Percentiles rank a stretch among this genome's conserved stretches.
phyloP scores from a whole-genome alignment of 2,329 filamentous ascomycete genomes.

The Didymella pinodella region DNA sequence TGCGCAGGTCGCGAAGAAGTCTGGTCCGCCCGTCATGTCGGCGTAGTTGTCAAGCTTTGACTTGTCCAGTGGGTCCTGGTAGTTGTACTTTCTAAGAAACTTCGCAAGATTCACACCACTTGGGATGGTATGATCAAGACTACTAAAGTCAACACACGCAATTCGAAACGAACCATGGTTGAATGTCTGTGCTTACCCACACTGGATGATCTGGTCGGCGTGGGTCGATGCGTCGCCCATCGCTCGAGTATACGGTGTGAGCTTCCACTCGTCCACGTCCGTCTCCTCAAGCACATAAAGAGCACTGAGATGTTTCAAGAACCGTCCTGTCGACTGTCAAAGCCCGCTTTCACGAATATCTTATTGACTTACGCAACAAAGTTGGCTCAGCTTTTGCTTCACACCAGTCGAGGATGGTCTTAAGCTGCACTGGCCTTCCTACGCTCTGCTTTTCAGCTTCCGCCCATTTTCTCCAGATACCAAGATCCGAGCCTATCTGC shows the following conservation, averaged over 20 bases:
- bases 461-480: slow-evolving; percentile 13
- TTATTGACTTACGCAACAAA: not conserved
- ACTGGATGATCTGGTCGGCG: not conserved
- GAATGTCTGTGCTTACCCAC: not conserved
- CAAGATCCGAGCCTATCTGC: slow-evolving; percentile 13
- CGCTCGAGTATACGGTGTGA: not conserved
- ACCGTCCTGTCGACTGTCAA: not conserved
- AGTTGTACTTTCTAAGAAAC: slow-evolving; percentile 13
- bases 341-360: not conserved
- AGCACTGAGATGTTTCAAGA: not conserved
- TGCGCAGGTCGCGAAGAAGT: slow-evolving; percentile 20
- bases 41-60: slow-evolving; percentile 19
- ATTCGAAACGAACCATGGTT: not conserved
- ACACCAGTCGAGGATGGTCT: slow-evolving; percentile 8
- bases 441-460: slow-evolving; percentile 5
- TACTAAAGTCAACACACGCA: not conserved
- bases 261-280: not conserved
- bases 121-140: slow-evolving; percentile 17
- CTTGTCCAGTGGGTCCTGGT: slow-evolving; percentile 18
- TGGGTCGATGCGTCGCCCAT: not conserved
- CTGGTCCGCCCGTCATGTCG: slow-evolving; percentile 7
- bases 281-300: not conserved
- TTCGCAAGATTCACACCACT: slow-evolving; percentile 15
- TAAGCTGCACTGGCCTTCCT: not conserved
- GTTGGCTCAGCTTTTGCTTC: slow-evolving; percentile 4